phyloP scores from a whole-genome alignment of 768 basidiomycete genomes.

The Lactarius sp. region DNA sequence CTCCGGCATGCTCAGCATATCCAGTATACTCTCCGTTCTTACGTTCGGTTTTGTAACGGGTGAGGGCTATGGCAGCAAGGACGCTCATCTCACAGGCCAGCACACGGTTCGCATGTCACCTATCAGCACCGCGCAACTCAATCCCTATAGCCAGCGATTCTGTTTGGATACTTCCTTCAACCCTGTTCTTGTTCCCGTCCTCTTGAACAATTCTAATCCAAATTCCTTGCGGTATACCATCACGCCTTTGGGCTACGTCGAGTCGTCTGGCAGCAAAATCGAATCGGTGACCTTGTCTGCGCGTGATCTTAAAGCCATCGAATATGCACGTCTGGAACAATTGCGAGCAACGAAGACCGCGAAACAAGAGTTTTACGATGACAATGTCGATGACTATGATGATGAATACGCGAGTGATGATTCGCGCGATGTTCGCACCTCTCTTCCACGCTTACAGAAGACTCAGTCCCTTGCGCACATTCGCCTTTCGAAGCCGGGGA shows the following conservation, averaged over 20 bases:
- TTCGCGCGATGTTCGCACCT: slow-evolving; percentile 29
- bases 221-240: slow-evolving; percentile 67
- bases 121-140: slow-evolving; percentile 87
- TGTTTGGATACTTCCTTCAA: slow-evolving; percentile 57
- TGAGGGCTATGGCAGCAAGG: slow-evolving; percentile 38
- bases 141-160: slow-evolving; percentile 67
- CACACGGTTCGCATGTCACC: slow-evolving; percentile 92
- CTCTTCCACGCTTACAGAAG: slow-evolving; percentile 52
- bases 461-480: slow-evolving; percentile 75
- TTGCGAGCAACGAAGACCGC: slow-evolving; percentile 40
- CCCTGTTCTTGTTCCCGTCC: slow-evolving; percentile 68
- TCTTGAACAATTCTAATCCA: slow-evolving; percentile 88
- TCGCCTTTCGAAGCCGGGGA: slow-evolving; percentile 65
- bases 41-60: slow-evolving; percentile 48
- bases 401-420: slow-evolving; percentile 35
- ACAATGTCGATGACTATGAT: slow-evolving; percentile 72
- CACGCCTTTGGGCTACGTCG: slow-evolving; percentile 53
- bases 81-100: slow-evolving; percentile 71
- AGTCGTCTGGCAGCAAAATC: slow-evolving; percentile 32
- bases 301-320: slow-evolving; percentile 65
- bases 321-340: slow-evolving; percentile 50
- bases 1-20: slow-evolving; percentile 39
- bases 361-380: slow-evolving; percentile 46
- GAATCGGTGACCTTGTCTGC: slow-evolving; percentile 34
- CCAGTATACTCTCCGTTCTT: slow-evolving; percentile 45